Base-by-base conservation (phyloP, 1,139 yeast species). In the Sugiyamaella sp. region DNA sequence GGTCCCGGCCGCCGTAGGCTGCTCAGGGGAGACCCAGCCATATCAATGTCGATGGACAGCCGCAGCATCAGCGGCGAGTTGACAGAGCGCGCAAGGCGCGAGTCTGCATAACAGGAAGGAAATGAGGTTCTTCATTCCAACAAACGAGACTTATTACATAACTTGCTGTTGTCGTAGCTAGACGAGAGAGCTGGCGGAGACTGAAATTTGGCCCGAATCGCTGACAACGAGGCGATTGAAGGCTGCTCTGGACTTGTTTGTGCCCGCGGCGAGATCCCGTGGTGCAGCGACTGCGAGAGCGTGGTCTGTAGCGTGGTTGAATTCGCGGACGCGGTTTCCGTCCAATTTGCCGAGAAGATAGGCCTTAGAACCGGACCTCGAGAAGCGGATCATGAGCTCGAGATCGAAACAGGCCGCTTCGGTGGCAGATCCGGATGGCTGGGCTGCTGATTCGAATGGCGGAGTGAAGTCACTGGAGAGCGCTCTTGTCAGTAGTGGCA, bases 111-210 rank as follows among this genome's bases (percentile, higher is more conserved):
- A n/a, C n/a, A n/a, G n/a, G n/a, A n/a, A n/a, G n/a, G n/a, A n/a
- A n/a, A n/a, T n/a, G n/a, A n/a, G n/a, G n/a, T n/a, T 29, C 14
- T 6, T 24, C 35, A 5, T 12, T 29, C 46, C 46, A 43, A 43
- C 46, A 43, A 43, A 43, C 29, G 46, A 43, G 27, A 29, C 38
- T 43, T 43, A 43, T 43, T 43, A 43, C 46, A 43, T 43, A 43
- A 43, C 46, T 43, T 43, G 46, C 46, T 35, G 32, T 43, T 43
- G 46, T 43, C 46, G 46, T 29, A 29, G 38, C 10, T 24, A 14
- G 25, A 24, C 19, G 35, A 19, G 10, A 25, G 16, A 38, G 3
- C 42, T 17, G 24, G 25, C 12, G 25, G 35, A 29, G 35, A 29
- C 14, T 29, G 35, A 29, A 12, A 29, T 29, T 24, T 8, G 35